phyloP scores from a whole-genome alignment of 2,329 filamentous ascomycete species.

The Aureobasidium lini region DNA sequence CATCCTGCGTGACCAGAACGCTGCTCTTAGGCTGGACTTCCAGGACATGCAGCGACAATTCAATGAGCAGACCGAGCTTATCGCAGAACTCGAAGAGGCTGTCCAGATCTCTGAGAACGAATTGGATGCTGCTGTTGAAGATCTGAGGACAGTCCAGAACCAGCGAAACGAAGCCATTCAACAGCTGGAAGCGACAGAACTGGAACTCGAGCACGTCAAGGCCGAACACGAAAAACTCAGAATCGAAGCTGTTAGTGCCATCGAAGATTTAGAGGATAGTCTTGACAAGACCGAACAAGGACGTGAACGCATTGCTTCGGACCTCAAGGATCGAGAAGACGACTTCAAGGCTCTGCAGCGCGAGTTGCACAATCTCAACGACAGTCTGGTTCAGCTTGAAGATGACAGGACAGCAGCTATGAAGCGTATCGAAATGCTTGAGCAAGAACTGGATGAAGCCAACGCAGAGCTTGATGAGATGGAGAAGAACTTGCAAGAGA shows the following conservation, averaged over 20 bases:
- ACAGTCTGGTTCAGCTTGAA: constrained; percentile 77
- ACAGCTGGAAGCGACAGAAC: constrained; percentile 59
- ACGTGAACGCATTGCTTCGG: constrained; percentile 60
- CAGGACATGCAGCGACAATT: constrained; percentile 81
- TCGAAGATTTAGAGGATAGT: constrained; percentile 40
- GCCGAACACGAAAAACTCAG: constrained; percentile 44
- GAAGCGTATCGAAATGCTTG: constrained; percentile 71
- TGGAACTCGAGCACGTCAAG: constrained; percentile 49
- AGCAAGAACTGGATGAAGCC: constrained; percentile 73
- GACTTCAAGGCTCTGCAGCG: constrained; percentile 87
- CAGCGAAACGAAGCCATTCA: constrained; percentile 82
- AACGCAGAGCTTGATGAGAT: constrained; percentile 81
- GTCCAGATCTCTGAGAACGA: constrained; percentile 70
- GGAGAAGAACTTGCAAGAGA: constrained; percentile 74
- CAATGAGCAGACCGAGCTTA: constrained; percentile 69
- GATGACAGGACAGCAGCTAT: constrained; percentile 78
- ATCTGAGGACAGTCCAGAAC: constrained; percentile 67
- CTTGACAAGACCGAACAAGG: constrained; percentile 61
- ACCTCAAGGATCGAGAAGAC: constrained; percentile 69
- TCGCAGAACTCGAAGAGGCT: constrained; percentile 63
- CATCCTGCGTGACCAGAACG: constrained; percentile 77
- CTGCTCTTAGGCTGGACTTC: constrained; percentile 77
- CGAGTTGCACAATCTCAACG: constrained; percentile 88
- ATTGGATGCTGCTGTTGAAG: constrained; percentile 68
- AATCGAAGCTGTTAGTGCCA: constrained; percentile 51